Evolutionary conservation across 805 yeast species (phyloP), one percentile per base, ranked within the genome.

Genomic region (Metschnikowia proteae): DNA sequence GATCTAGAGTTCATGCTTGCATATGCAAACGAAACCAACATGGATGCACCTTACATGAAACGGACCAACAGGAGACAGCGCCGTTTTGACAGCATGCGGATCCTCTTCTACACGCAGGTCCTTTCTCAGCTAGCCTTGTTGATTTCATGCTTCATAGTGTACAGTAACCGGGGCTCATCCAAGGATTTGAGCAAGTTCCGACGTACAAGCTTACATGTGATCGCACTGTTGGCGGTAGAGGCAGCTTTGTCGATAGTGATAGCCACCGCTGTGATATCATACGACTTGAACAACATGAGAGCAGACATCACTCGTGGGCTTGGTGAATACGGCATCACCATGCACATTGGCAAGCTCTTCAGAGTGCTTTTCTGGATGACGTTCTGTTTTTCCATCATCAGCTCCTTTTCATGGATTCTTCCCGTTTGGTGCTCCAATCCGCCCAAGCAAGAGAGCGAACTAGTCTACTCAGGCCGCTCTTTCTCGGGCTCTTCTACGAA

Each of bases 351-450:
- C 0, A 32, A 43, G 0, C 47, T 61, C 0, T 80, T 78, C 76
- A 68, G 74, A 48, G 35, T 65, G 26, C 32, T 78, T 2, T 54
- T 71, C 5, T 77, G 80, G 80, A 9, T 66, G 4, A 52, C 67
- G 1, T 58, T 69, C 41, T 59, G 49, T 1, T 54, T 62, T 27
- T 32, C 63, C 4, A 38, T 57, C 9, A 17, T 68, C 9, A 49
- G 63, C 13, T 64, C 64, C 66, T 38, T 66, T 13, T 52, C 67
- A 6, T 71, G 76, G 76, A 59, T 56, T 5, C 47, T 70, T 6
- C 76, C 76, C 1, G 35, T 52, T 48, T 53, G 86, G 86, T 82
- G 84, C 65, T 76, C 79, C 6, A 74, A 78, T 44, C 80, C 81
- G 4, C 59, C 61, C 0, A 62, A 50, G 4, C 62, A 59, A n/a